Evolutionary conservation across 257 asterid species (phyloP), one percentile per base, ranked within the genome.

Genomic region (Capsicum pubescens): DNA sequence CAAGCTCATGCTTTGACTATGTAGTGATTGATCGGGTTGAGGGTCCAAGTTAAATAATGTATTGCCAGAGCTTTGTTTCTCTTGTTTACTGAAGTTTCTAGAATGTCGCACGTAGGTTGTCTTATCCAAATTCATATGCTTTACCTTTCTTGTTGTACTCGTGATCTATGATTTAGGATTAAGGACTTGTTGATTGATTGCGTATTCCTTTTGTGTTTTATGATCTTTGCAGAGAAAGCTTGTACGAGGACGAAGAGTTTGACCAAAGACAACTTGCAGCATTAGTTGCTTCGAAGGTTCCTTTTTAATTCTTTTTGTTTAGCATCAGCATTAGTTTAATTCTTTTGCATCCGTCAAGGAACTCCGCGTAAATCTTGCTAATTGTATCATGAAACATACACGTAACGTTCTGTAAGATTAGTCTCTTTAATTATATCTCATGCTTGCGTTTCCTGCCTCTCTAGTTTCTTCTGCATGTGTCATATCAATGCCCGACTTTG

Each of bases 261-360:
- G 96, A 86, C 55, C 93, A 92, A 89, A 88, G 97, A 89, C 94
- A 91, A 83, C 88, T 92, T 35, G 96, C 98, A 83, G 99, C 95
- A 15, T 86, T 94, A 85, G 93, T 95, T 76, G 97, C 91, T 77
- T 95, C 99, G 11, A 94, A 94, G 98, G 98, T 95, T 50, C 3
- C 39, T 42, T n/a, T 10, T 9, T 9, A 44, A 2, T 0, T 6
- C 10, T n/a, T 46, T 46, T 72, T n/a, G 39, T 72, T 72, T 72
- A 19, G 42, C n/a, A 72, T 72, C 59, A 48, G 48, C 19, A n/a
- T n/a, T n/a, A n/a, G n/a, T n/a, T n/a, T n/a, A n/a, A n/a, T n/a
- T n/a, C n/a, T n/a, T n/a, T n/a, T n/a, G n/a, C n/a, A n/a, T n/a
- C n/a, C n/a, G n/a, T n/a, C n/a, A n/a, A n/a, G n/a, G n/a, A n/a